Percentiles rank a stretch among this genome's conserved stretches.
These are phyloP conservation scores for Alternaria dauci DNA, from an alignment of 2,329 filamentous ascomycete genomes.

Conservation along the genomic window DNA sequence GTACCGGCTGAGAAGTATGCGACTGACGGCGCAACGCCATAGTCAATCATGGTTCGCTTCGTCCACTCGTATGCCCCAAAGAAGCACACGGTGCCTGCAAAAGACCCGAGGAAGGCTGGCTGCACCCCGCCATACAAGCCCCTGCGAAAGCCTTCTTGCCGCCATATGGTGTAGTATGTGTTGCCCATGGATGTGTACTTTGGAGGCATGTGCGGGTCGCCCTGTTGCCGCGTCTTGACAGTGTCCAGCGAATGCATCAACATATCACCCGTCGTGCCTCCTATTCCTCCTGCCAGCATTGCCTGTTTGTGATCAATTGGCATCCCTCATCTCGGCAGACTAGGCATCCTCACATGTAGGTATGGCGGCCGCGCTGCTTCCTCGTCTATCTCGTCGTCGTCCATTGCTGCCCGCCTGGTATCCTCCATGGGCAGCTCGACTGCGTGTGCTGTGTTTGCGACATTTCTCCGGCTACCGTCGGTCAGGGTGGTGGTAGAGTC, in stretches of 20 bases:
- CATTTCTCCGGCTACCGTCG: conserved; percentile 48
- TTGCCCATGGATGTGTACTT: conserved; percentile 91
- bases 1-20: conserved; percentile 86
- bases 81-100: conserved; percentile 92
- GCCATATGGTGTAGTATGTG: conserved; percentile 90
- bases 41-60: conserved; percentile 87
- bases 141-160: conserved; percentile 85
- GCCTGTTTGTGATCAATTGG: conserved; percentile 63
- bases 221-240: conserved; percentile 97
- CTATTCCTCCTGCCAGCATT: conserved; percentile 94
- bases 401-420: conserved; percentile 24
- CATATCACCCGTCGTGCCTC: conserved; percentile 93
- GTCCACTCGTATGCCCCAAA: conserved; percentile 97
- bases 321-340: conserved; percentile 9
- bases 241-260: conserved; percentile 99
- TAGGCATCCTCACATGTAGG: conserved; percentile 53
- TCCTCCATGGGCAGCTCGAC: conserved; percentile 32
- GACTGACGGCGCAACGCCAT: conserved; percentile 80
- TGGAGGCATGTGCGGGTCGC: conserved; percentile 89
- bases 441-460: conserved; percentile 33
- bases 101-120: conserved; percentile 89
- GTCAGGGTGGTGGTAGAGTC: conserved; percentile 44
- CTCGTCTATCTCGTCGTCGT: conserved; percentile 47
- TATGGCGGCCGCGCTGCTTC: conserved; percentile 59
- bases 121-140: conserved; percentile 94